Percentiles rank a stretch among this genome's conserved stretches.
Conservation (phyloP, 2,329 filamentous ascomycete genomes). For the Scedosporium dehoogii region DNA sequence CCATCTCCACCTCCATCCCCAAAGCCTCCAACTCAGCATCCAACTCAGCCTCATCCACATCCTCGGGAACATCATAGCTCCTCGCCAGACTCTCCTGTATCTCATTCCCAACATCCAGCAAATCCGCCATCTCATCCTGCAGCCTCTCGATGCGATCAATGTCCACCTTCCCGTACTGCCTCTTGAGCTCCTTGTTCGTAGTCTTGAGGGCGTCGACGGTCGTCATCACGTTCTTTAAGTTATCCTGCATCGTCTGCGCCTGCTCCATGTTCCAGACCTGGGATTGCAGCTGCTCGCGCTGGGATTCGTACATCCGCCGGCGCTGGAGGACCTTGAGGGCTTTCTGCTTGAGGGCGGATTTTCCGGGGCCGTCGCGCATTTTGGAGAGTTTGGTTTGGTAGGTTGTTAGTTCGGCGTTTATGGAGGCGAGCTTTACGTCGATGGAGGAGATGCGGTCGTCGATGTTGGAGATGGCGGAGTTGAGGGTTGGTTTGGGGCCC, state of each 20-base stretch:
- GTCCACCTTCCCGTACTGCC: constrained; percentile 95
- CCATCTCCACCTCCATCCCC: constrained; percentile 87
- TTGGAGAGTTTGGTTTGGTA: constrained; percentile 83
- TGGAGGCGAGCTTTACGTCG: constrained; percentile 87
- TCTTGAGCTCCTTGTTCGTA: constrained; percentile 83
- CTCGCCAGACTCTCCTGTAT: constrained; percentile 90
- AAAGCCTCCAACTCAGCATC: constrained; percentile 94
- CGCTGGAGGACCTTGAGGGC: constrained; percentile 89
- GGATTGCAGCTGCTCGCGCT: constrained; percentile 85
- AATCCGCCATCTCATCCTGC: constrained; percentile 98
- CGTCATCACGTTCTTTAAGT: constrained; percentile 96
- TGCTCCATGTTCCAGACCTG: constrained; percentile 99
- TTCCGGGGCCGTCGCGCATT: constrained; percentile 93
- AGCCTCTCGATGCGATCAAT: constrained; percentile 95
- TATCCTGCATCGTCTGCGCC: constrained; percentile 96
- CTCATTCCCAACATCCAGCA: constrained; percentile 96
- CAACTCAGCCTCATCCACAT: constrained; percentile 91
- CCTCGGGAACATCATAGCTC: constrained; percentile 90
- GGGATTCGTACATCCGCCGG: constrained; percentile 86
- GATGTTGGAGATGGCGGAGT: constrained; percentile 73
- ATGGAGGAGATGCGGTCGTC: constrained; percentile 76
- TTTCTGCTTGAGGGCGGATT: constrained; percentile 85
- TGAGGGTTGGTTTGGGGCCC: constrained; percentile 81
- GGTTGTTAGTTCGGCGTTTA: constrained; percentile 80
- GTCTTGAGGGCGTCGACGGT: constrained; percentile 97